A percentile compares a stretch with the other conserved stretches of the same genome.
Conservation (phyloP, 1,139 yeast species). For the Kluyveromyces sp. region DNA sequence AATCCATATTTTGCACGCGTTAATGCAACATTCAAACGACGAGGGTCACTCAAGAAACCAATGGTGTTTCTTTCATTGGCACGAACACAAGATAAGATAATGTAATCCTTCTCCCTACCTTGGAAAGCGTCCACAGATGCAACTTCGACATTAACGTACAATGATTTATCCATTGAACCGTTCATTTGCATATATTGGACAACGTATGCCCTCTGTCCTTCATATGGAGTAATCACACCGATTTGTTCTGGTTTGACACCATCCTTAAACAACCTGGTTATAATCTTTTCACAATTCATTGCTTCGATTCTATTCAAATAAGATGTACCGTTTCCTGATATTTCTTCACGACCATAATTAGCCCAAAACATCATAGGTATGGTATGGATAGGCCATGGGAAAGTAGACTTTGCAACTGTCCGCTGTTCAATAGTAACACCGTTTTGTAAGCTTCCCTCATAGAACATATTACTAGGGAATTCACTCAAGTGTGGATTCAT, state of each 20-base stretch:
- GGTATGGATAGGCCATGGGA: constrained; percentile 85
- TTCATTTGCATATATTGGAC: constrained; percentile 71
- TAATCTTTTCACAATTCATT: constrained; percentile 75
- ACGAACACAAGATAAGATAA: constrained; percentile 83
- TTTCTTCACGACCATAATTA: constrained; percentile 81
- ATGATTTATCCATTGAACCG: constrained; percentile 58
- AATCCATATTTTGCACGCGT: constrained; percentile 88
- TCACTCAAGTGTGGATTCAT: constrained; percentile 89
- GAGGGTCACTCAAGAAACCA: constrained; percentile 83
- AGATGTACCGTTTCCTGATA: constrained; percentile 77
- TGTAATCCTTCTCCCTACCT: constrained; percentile 90
- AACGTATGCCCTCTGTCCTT: constrained; percentile 84
- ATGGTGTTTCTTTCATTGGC: constrained; percentile 77
- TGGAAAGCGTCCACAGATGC: constrained; percentile 95
- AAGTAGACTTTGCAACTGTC: constrained; percentile 44
- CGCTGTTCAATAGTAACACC: constrained; percentile 80
- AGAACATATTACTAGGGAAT: constrained; percentile 86
- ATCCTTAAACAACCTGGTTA: constrained; percentile 65
- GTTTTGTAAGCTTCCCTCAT: constrained; percentile 86
- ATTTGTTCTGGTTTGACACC: constrained; percentile 79
- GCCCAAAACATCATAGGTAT: constrained; percentile 96
- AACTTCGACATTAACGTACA: constrained; percentile 71
- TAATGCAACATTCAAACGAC: constrained; percentile 86
- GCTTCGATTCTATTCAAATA: constrained; percentile 86
- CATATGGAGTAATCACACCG: constrained; percentile 91